Evolutionary conservation across 257 asterid species (phyloP).

Genomic region (Catharanthus roseus): DNA sequence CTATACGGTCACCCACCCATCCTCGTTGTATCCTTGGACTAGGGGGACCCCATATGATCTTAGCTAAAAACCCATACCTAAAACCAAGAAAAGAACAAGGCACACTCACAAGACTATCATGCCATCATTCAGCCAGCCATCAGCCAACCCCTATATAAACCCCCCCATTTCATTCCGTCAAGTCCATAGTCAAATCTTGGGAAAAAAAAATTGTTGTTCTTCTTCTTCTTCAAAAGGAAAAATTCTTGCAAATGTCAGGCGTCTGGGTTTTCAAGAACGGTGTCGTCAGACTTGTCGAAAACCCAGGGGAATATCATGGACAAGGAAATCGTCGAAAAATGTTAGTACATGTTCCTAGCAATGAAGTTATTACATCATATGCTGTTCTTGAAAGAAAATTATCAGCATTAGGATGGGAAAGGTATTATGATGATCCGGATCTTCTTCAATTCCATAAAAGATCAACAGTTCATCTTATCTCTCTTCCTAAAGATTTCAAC

Average conservation of each 20-base stretch:
- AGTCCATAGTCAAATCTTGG: neutral
- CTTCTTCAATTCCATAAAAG: constrained; percentile 45
- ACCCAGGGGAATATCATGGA: constrained; percentile 29
- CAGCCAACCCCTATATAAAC: constrained; percentile 10
- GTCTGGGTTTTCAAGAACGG: constrained; percentile 46
- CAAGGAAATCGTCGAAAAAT: constrained; percentile 27
- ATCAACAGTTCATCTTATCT: constrained; percentile 43
- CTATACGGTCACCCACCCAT: no score
- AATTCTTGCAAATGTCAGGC: constrained; percentile 28
- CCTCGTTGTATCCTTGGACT: no score
- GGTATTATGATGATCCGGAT: constrained; percentile 45
- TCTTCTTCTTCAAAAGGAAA: neutral
- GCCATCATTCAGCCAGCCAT: neutral
- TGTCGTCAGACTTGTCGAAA: constrained; percentile 36
- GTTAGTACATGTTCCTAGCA: constrained; percentile 29
- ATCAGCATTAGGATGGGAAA: constrained; percentile 39
- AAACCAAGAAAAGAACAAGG: neutral
- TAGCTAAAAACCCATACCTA: neutral
- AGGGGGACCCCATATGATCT: constrained; percentile 15
- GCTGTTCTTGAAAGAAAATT: constrained; percentile 32
- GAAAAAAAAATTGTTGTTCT: neutral
- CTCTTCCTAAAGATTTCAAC: constrained; percentile 43
- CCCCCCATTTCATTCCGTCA: neutral
- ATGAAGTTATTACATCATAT: constrained; percentile 36
- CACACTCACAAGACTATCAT: neutral